Conservation (phyloP, 441 rosid species). For the Populus trichocarpa region DNA sequence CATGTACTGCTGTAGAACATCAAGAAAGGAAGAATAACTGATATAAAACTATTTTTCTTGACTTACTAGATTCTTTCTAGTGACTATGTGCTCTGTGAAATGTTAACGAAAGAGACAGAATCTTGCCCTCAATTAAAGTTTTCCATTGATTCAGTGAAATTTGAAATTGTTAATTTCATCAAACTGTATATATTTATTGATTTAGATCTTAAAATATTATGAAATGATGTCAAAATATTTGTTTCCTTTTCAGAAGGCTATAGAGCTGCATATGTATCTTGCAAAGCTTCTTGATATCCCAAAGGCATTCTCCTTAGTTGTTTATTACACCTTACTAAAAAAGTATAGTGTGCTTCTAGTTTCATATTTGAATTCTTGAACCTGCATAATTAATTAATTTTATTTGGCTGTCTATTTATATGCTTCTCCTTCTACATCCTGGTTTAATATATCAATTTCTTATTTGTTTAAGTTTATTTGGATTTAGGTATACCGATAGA, state of each 20-base stretch:
- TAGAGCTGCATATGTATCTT: neutral
- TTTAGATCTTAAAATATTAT: too few relatives aligned
- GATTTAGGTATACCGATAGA: constrained; percentile 87
- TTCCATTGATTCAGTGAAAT: too few relatives aligned
- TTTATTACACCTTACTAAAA: neutral
- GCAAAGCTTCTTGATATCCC: neutral
- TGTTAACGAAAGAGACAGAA: too few relatives aligned
- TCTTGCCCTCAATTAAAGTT: too few relatives aligned
- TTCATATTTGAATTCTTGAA: constrained; percentile 2
- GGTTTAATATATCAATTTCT: neutral
- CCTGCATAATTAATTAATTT: neutral
- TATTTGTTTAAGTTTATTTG: constrained; percentile 17
- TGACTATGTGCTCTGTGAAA: neutral
- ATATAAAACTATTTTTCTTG: neutral
- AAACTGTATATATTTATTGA: too few relatives aligned
- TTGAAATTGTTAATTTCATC: too few relatives aligned
- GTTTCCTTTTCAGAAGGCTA: neutral
- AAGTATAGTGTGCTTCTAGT: neutral
- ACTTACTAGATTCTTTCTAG: neutral
- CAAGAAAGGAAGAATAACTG: neutral
- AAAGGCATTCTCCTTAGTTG: neutral
- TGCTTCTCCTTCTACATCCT: neutral
- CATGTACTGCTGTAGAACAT: neutral
- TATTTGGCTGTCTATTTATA: neutral
- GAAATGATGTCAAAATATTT: neutral